These are phyloP conservation scores for Jackrogersella multiformis DNA, from an alignment of 495 filamentous ascomycete species.

Conservation along the genomic window DNA sequence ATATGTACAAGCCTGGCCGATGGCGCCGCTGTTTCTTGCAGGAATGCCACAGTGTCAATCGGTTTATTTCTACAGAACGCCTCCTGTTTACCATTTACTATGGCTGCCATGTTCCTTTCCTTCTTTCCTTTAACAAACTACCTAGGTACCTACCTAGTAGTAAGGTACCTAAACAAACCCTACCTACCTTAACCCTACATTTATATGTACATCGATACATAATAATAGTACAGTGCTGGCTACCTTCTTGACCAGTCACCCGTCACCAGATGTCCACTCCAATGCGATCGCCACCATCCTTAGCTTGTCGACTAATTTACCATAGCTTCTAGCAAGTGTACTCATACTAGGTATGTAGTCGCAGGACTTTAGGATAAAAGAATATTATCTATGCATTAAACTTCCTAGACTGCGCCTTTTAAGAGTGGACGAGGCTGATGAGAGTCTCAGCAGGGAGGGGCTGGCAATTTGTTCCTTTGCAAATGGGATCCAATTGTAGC, in stretches of 20 bases:
- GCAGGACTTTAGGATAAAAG: conserved; percentile 28
- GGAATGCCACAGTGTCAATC: conserved; percentile 42
- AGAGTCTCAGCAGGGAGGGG: conserved; percentile 10
- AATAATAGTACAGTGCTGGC: too few species aligned
- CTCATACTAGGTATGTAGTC: too few species aligned
- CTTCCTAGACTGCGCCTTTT: conserved; percentile 27
- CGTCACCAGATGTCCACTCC: conserved; percentile 39
- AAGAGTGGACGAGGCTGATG: conserved; percentile 27
- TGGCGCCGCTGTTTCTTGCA: conserved; percentile 38
- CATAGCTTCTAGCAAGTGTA: too few species aligned
- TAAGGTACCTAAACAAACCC: conserved; percentile 8
- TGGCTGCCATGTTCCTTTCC: too few species aligned
- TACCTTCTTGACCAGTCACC: conserved; percentile 29
- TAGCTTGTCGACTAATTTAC: conserved; percentile 33
- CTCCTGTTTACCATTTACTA: neutral
- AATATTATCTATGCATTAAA: conserved; percentile 22
- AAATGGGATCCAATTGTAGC: conserved; percentile 28
- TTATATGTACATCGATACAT: too few species aligned
- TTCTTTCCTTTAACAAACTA: conserved; percentile 2
- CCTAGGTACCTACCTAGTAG: neutral
- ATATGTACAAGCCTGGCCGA: conserved; percentile 13
- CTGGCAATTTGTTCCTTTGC: conserved; percentile 26
- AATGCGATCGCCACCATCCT: conserved; percentile 36
- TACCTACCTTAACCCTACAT: too few species aligned
- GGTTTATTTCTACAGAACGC: conserved; percentile 35